These are phyloP conservation scores for Camelina neglecta DNA, from an alignment of 345 rosid species.

Conservation along the genomic window DNA sequence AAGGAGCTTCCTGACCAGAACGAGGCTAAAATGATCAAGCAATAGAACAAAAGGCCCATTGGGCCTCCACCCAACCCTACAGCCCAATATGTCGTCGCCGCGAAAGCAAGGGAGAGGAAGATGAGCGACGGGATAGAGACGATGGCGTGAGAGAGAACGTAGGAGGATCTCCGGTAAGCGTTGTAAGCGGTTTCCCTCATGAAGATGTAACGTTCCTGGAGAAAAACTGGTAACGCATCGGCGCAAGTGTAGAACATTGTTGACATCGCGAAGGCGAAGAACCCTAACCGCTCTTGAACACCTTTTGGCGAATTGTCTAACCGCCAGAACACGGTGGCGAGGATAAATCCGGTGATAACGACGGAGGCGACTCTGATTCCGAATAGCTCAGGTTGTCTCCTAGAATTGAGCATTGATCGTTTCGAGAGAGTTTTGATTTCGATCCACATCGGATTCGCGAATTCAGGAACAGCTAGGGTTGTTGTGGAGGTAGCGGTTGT, in stretches of 20 bases:
- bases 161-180: constrained; percentile 88
- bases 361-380: constrained; percentile 81
- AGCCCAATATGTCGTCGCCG: constrained; percentile 79
- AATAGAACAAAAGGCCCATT: constrained; percentile 73
- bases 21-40: constrained; percentile 71
- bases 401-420: constrained; percentile 66
- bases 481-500: constrained; percentile 33
- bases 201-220: constrained; percentile 96
- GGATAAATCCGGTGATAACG: constrained; percentile 81
- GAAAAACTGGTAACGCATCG: constrained; percentile 89
- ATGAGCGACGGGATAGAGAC: constrained; percentile 61
- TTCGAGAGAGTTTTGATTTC: constrained; percentile 78
- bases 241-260: constrained; percentile 98
- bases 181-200: constrained; percentile 95
- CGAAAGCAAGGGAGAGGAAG: constrained; percentile 70
- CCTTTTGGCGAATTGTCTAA: constrained; percentile 92
- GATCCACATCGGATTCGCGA: constrained; percentile 83
- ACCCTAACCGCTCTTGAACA: constrained; percentile 81
- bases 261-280: constrained; percentile 96
- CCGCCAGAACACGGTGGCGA: constrained; percentile 90
- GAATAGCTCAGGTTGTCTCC: constrained; percentile 81
- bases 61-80: constrained; percentile 93
- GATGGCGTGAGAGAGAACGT: constrained; percentile 78
- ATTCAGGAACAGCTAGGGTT: constrained; percentile 71
- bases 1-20: constrained; percentile 97